Evolutionary conservation across 2,329 filamentous ascomycete genomes (phyloP).

Genomic region (Aspergillus texensis): DNA sequence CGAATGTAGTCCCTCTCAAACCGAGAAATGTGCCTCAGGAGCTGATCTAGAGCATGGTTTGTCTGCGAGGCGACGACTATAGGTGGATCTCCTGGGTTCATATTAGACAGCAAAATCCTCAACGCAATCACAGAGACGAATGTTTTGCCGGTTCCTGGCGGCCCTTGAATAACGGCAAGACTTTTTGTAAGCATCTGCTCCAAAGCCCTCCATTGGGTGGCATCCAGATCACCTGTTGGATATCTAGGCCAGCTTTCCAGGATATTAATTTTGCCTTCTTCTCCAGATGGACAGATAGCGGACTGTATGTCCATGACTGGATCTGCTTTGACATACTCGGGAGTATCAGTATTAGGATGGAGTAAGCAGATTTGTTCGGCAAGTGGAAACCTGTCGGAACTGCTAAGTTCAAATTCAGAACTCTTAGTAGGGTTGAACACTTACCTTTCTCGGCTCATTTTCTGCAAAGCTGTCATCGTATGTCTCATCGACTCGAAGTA

Average conservation of each 20-base stretch:
- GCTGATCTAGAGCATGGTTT: slow-evolving; percentile 86
- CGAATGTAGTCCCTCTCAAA: slow-evolving; percentile 67
- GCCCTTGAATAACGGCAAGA: slow-evolving; percentile 79
- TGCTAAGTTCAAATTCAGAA: slow-evolving; percentile 4
- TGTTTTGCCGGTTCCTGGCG: slow-evolving; percentile 80
- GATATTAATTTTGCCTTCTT: slow-evolving; percentile 55
- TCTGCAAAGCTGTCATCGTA: slow-evolving; percentile 72
- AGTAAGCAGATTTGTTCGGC: slow-evolving; percentile 47
- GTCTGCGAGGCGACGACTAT: slow-evolving; percentile 84
- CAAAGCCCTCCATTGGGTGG: slow-evolving; percentile 71
- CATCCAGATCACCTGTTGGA: slow-evolving; percentile 59
- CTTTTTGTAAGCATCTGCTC: slow-evolving; percentile 70
- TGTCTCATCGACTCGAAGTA: slow-evolving; percentile 80
- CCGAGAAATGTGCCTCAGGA: slow-evolving; percentile 65
- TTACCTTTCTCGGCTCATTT: slow-evolving; percentile 57
- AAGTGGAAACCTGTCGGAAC: slow-evolving; percentile 45
- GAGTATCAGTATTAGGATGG: slow-evolving; percentile 46
- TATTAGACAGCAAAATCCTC: slow-evolving; percentile 65
- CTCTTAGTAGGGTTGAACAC: neutral
- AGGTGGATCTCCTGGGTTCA: slow-evolving; percentile 60
- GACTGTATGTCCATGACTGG: slow-evolving; percentile 55
- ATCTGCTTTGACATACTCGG: slow-evolving; percentile 55
- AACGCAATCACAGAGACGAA: slow-evolving; percentile 76
- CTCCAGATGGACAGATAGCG: slow-evolving; percentile 39
- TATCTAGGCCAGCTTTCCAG: slow-evolving; percentile 56